Evolutionary conservation across 306 rosid species (phyloP), one percentile per base, ranked within the genome.

Genomic region (Fagus crenata): DNA sequence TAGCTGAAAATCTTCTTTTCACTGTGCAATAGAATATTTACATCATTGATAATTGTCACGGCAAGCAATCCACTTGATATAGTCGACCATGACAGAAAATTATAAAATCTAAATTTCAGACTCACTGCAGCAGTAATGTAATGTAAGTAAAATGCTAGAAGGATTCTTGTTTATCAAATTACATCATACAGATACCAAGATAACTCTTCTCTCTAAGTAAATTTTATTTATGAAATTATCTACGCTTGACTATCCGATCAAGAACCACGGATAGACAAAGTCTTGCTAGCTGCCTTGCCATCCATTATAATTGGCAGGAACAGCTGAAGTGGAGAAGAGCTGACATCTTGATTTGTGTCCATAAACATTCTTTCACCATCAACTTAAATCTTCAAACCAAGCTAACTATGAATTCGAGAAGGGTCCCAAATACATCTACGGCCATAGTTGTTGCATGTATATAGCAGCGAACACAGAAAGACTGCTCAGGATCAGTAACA

Each of bases 401-500:
- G 39, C 41, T 36, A 73, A 76, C 71, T 71, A 88, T 8, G 74
- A 73, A 76, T 51, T 80, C 42, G 56, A 72, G 81, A 75, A 73
- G 77, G 65, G 81, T 71, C 82, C 86, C 74, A 49, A 87, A 49
- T n/a, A 70, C 49, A 78, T 73, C 84, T 78, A 89, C 78, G 61
- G 74, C 79, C 75, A 74, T 53, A 77, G 76, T 63, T 75, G 83
- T 82, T 82, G 80, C 79, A 35, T 53, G 77, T 82, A 53, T 54
- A 64, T 15, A 75, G 78, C 80, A 81, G 86, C 74, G 80, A 82
- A 53, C 73, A 75, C 63, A 74, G 72, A 60, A 39, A 18, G 54
- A 40, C 35, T 18, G 35, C 53, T 9, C 1, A 8, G 6, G 0
- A 68, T n/a, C 2, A 28, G 49, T 41, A 37, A 12, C 13, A 3